Base-by-base conservation (phyloP, 108 stramenopile species). In the Cyclotella baltica region DNA sequence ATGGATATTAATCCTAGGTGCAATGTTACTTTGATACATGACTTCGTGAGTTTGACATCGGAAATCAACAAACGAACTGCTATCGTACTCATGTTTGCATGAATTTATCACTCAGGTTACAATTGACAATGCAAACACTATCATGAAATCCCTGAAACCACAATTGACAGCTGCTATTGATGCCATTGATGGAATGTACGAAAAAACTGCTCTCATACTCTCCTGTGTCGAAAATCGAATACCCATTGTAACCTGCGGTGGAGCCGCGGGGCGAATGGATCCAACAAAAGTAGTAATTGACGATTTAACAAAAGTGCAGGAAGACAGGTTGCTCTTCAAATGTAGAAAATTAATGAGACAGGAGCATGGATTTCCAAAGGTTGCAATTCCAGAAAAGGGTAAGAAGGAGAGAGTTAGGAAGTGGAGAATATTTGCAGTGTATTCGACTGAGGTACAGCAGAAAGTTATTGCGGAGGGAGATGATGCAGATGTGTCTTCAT, bases 241-340 rank as follows among this genome's bases (percentile, higher is more conserved):
- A 8, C 88, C 91, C 4, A 78, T 96, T 55, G 91, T 96, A 0
- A 96, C 94, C 4, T 90, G 89, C 69, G 94, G 94, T 16, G 92
- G 91, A n/a, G 91, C 94, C 28, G 94, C 94, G 23, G 94, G 94
- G 47, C 55, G 85, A 34, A 73, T 61, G 37, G 94, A 96, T 76
- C 92, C 94, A 23, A 93, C 88, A 13, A 50, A 83, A 56, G 86
- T 93, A 58, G 78, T 87, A 13, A 73, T 75, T 20, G 87, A 85
- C 25, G 94, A 96, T 63, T 59, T 96, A 29, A 90, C 90, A 22
- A 55, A 73, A 34, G 91, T 85, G 0, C 40, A 78, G 4, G 80
- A 84, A 19, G 92, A 93, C 72, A 64, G 81, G 64, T 66, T 96
- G 58, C 70, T 96, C 3, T 76, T 75, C 52, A 36, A 79, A 19